Percentiles rank a stretch among this genome's conserved stretches.
phyloP scores from a whole-genome alignment of 306 rosid genomes.

The Pterocarpus santalinus region DNA sequence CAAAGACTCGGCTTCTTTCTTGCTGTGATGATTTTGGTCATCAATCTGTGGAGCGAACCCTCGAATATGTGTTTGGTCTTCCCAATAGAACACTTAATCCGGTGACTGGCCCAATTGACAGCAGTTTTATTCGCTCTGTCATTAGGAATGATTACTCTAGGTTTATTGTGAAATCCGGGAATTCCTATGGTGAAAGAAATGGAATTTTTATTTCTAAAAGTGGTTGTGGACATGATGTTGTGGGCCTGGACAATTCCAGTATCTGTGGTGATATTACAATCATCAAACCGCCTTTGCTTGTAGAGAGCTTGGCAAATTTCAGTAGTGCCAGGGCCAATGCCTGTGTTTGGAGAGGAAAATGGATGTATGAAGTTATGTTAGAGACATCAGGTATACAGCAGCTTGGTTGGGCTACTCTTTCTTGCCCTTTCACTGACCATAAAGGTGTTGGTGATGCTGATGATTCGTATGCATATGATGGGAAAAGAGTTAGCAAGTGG shows the following conservation, averaged over 20 bases:
- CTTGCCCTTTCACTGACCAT: conserved; percentile 89
- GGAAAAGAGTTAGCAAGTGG: conserved; percentile 93
- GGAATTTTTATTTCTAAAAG: conserved; percentile 59
- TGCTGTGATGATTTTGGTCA: conserved; percentile 79
- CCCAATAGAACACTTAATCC: conserved; percentile 74
- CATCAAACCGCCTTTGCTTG: conserved; percentile 65
- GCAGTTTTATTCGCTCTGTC: conserved; percentile 57
- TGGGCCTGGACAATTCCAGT: conserved; percentile 74
- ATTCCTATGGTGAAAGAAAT: conserved; percentile 51
- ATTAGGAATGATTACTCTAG: conserved; percentile 67
- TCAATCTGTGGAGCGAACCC: conserved; percentile 88
- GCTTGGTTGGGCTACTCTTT: conserved; percentile 96
- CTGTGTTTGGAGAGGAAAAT: conserved; percentile 91
- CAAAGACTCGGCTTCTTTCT: conserved; percentile 76
- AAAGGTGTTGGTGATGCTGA: conserved; percentile 97
- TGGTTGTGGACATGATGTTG: conserved; percentile 52
- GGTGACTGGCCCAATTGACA: conserved; percentile 64
- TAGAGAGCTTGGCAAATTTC: conserved; percentile 91
- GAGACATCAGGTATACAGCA: conserved; percentile 98
- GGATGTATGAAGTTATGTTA: conserved; percentile 95
- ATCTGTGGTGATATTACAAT: conserved; percentile 83
- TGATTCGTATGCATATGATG: conserved; percentile 98
- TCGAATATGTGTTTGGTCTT: conserved; percentile 88
- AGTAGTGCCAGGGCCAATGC: conserved; percentile 93
- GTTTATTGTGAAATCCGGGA: conserved; percentile 44